A percentile compares a stretch with the other conserved stretches of the same genome.
These are phyloP conservation scores for Haplographium delicatum DNA, from an alignment of 495 filamentous ascomycete genomes.

Conservation along the genomic window DNA sequence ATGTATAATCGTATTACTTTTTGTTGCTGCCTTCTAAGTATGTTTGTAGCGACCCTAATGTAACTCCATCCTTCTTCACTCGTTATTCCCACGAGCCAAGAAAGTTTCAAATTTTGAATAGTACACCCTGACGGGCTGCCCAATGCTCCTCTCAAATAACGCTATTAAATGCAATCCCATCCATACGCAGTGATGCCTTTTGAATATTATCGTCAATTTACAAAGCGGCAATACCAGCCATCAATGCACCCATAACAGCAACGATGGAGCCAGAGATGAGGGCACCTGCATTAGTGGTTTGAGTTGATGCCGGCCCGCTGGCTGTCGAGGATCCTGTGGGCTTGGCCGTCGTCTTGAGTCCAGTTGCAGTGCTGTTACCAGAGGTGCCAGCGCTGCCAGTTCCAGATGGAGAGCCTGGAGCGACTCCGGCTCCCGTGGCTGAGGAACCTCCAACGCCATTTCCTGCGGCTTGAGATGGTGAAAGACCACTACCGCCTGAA, in stretches of 20 bases:
- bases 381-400: slow-evolving; percentile 16
- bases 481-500: slow-evolving; percentile 19
- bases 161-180: too few relatives aligned
- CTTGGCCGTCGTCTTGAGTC: slow-evolving; percentile 7
- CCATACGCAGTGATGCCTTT: too few relatives aligned
- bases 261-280: slow-evolving; percentile 15
- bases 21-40: too few relatives aligned
- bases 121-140: too few relatives aligned
- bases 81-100: too few relatives aligned
- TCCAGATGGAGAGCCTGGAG: slow-evolving; percentile 11
- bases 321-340: slow-evolving; percentile 9
- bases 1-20: too few relatives aligned
- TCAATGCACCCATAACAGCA: slow-evolving; percentile 14
- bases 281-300: slow-evolving; percentile 4
- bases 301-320: neutral
- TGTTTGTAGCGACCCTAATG: too few relatives aligned
- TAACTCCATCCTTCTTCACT: too few relatives aligned
- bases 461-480: slow-evolving; percentile 15
- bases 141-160: too few relatives aligned
- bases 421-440: slow-evolving; percentile 9
- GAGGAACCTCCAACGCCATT: neutral
- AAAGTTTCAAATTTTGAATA: too few relatives aligned
- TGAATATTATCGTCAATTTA: slow-evolving; percentile 9
- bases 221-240: slow-evolving; percentile 18
- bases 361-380: slow-evolving; percentile 4